Conservation (phyloP, 768 basidiomycete genomes). For the Tulasnella sp. region DNA sequence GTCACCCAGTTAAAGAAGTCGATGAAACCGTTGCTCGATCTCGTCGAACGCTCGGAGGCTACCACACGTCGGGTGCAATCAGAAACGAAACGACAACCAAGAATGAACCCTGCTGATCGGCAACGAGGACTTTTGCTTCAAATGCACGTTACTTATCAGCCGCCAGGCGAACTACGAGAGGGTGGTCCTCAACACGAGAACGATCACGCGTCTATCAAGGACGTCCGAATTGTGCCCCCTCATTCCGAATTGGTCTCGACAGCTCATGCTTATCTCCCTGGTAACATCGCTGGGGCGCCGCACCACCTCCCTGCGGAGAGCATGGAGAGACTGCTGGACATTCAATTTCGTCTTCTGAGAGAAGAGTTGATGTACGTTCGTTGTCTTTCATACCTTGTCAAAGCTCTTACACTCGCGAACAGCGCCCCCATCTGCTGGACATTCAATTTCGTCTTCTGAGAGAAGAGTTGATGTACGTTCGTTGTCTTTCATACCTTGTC, state of each 20-base stretch:
- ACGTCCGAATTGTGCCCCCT: constrained; percentile 66
- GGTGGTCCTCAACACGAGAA: constrained; percentile 66
- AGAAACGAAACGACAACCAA: constrained; percentile 30
- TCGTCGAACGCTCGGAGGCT: constrained; percentile 49
- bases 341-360: constrained; percentile 68
- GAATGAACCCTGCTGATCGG: constrained; percentile 19
- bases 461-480: constrained; percentile 59
- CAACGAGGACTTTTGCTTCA: constrained; percentile 41
- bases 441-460: constrained; percentile 70
- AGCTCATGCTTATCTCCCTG: constrained; percentile 55
- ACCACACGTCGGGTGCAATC: constrained; percentile 22
- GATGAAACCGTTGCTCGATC: constrained; percentile 38
- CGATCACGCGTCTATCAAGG: constrained; percentile 50
- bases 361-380: constrained; percentile 61
- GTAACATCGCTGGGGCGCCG: constrained; percentile 54
- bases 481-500: background rate
- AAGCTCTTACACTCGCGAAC: background rate
- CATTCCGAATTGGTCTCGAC: constrained; percentile 56
- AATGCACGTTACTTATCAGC: constrained; percentile 46
- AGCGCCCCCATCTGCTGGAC: constrained; percentile 61
- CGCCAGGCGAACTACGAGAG: constrained; percentile 49
- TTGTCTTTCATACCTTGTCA: background rate
- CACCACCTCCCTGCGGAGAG: constrained; percentile 55
- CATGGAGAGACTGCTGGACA: constrained; percentile 65
- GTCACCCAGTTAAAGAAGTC: constrained; percentile 38